phyloP scores from a whole-genome alignment of 192 early-diverging fungal genomes.

The Entomortierella parvispora region DNA sequence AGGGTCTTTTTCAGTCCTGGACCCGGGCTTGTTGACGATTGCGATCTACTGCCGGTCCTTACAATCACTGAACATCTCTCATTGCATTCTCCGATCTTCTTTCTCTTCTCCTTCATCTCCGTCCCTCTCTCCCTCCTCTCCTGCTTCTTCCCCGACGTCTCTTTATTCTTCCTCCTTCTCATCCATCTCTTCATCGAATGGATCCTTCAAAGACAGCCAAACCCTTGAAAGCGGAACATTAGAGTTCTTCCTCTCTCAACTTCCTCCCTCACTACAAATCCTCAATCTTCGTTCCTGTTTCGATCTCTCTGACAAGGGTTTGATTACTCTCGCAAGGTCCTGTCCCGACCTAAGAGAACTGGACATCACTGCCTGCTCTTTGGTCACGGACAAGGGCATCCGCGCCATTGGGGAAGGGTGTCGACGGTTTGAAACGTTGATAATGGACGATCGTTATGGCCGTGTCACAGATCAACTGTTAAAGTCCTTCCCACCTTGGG shows the following conservation, averaged over 20 bases:
- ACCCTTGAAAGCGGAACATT: neutral
- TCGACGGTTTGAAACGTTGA: neutral
- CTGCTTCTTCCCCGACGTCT: neutral
- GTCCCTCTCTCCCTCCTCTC: no score
- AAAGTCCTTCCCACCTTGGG: constrained; percentile 4
- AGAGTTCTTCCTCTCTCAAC: constrained; percentile 4
- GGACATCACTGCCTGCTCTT: constrained; percentile 19
- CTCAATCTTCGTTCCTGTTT: constrained; percentile 23
- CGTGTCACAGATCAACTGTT: constrained; percentile 14
- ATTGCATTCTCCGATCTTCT: neutral
- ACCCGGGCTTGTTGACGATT: constrained; percentile 7
- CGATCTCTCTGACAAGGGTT: constrained; percentile 16
- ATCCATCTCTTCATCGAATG: no score
- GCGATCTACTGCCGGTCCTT: constrained; percentile 12
- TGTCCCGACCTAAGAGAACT: constrained; percentile 9
- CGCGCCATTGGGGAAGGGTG: constrained; percentile 11
- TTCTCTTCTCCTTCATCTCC: no score
- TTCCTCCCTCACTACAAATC: neutral
- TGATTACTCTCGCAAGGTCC: neutral
- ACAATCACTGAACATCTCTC: constrained; percentile 11
- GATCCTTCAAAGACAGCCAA: no score
- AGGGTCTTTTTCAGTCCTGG: constrained; percentile 6
- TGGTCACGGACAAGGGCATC: constrained; percentile 13
- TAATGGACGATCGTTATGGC: constrained; percentile 23
- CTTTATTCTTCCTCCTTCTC: no score